phyloP scores from a whole-genome alignment of 768 basidiomycete genomes.

The Cantharellus cinnabarinus region DNA sequence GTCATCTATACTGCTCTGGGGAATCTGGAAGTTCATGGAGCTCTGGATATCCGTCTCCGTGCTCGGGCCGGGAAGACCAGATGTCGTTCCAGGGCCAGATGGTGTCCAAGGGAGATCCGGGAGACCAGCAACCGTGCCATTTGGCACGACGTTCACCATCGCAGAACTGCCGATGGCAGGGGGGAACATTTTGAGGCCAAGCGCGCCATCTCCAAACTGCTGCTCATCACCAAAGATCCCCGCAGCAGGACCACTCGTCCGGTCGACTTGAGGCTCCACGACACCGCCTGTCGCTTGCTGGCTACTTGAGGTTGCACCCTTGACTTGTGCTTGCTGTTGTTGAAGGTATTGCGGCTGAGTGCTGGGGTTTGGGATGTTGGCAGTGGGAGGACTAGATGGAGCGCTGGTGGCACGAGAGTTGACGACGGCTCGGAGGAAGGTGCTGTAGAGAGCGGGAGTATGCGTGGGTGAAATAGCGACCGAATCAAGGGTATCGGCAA shows the following conservation, averaged over 20 bases:
- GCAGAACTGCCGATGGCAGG: background rate
- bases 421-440: constrained; percentile 60
- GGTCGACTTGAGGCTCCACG: background rate
- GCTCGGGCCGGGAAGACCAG: constrained; percentile 21
- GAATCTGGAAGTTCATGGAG: background rate
- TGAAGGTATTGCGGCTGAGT: background rate
- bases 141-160: background rate
- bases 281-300: background rate
- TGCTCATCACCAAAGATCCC: constrained; percentile 1
- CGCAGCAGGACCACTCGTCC: background rate
- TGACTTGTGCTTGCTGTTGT: background rate
- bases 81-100: background rate
- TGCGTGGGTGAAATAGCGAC: constrained; percentile 63
- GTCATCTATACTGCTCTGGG: constrained; percentile 3
- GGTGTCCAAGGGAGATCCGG: too few relatives aligned
- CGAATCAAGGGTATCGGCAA: constrained; percentile 58
- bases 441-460: constrained; percentile 77
- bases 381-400: background rate
- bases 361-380: background rate
- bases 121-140: background rate
- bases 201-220: constrained; percentile 1
- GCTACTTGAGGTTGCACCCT: background rate
- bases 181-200: background rate
- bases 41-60: background rate
- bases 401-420: constrained; percentile 19